Conservation (phyloP, 257 asterid species). For the Paulownia fortunei region DNA sequence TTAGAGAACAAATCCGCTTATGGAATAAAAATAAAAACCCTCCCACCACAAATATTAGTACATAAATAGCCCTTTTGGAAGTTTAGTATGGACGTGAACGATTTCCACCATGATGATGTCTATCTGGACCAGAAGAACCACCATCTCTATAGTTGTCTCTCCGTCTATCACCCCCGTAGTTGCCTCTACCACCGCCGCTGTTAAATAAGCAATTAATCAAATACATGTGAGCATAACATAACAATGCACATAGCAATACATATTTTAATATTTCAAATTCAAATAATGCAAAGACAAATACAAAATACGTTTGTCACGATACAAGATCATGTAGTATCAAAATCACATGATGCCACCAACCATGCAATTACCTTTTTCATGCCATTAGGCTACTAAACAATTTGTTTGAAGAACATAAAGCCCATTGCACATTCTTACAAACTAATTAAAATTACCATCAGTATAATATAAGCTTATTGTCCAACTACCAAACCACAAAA, state of each 20-base stretch:
- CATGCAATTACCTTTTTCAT: not conserved
- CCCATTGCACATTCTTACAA: not conserved
- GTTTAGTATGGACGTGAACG: constrained; percentile 93
- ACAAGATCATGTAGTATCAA: not conserved
- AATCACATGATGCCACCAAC: not conserved
- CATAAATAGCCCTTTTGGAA: constrained; percentile 55
- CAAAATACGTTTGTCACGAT: not conserved
- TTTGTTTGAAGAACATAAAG: not conserved
- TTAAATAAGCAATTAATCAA: constrained; percentile 34
- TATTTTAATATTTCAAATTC: not conserved
- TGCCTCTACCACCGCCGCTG: constrained; percentile 96
- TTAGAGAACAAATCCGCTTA: constrained; percentile 71
- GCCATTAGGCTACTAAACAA: not conserved
- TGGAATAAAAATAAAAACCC: constrained; percentile 67
- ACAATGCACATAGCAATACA: not conserved
- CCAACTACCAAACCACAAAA: not conserved
- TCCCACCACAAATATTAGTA: constrained; percentile 79
- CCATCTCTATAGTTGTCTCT: constrained; percentile 87
- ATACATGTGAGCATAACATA: constrained; percentile 2
- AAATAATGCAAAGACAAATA: not conserved
- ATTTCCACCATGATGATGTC: constrained; percentile 88
- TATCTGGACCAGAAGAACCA: constrained; percentile 95
- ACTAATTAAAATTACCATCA: not conserved
- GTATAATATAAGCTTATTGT: not conserved
- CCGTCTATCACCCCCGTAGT: constrained; percentile 85